Base-by-base conservation (phyloP, 2,329 filamentous ascomycete species). In the Xylariaceae sp. region DNA sequence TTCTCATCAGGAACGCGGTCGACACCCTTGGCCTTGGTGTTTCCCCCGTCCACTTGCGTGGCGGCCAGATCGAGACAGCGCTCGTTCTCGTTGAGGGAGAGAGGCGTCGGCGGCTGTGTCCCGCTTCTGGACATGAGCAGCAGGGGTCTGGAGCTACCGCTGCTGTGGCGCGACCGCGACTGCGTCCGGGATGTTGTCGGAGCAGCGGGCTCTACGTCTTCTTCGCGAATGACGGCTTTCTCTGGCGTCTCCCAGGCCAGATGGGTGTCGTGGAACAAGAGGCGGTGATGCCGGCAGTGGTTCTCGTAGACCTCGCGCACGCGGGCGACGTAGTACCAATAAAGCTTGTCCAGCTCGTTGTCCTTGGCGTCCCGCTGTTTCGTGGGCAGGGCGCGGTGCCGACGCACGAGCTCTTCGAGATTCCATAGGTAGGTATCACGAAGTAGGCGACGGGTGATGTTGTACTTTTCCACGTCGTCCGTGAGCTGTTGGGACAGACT, bases 351-450 rank as follows among this genome's bases (percentile, higher is more conserved):
- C 24, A 45, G 38, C 37, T 44, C 40, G 18, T 23, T 14, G 28
- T 50, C 46, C 30, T 53, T 48, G n/a, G 47, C 46, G 18, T 40
- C 41, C 19, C 45, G 50, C 15, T 36, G 29, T 3, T 51, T 43
- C 13, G 37, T 43, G 2, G 42, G 42, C 26, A 34, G 16, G 1
- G 37, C 7, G 4, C 23, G 35, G 40, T 54, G 50, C 13, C 45
- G 38, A 16, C 36, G 41, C n/a, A 40, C 29, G 9, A 55, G 50
- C 32, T 52, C 42, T 9, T 42, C 43, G n/a, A 53, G 44, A 43
- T 54, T 55, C 46, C 41, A 49, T 18, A 47, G 13, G 45, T 55
- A 55, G 2, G 51, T 54, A 7, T 50, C 44, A 9, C 49, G 43
- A 3, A 55, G 49, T 14, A 33, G 24, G 2, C 32, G 33, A 12